phyloP scores from a whole-genome alignment of 1,139 yeast genomes.

The Sugiyamaella xylanicola region DNA sequence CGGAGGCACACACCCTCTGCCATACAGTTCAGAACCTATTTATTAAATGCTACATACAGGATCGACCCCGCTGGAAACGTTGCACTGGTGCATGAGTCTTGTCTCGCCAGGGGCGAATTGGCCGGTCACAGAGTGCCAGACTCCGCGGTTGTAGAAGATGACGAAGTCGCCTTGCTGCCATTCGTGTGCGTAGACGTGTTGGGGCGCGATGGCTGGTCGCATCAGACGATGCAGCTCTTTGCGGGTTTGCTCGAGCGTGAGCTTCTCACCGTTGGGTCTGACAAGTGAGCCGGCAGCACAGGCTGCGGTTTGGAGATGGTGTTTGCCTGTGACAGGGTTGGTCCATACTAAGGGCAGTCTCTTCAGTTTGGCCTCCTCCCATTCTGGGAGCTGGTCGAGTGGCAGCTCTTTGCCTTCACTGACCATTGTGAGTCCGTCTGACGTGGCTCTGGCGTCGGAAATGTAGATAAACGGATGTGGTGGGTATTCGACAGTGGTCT shows the following conservation, averaged over 20 bases:
- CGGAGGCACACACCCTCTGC: background rate
- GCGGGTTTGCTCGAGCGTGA: conserved; percentile 72
- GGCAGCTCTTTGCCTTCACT: conserved; percentile 72
- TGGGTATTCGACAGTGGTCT: conserved; percentile 79
- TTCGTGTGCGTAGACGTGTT: conserved; percentile 72
- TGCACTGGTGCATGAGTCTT: conserved; percentile 90
- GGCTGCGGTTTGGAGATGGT: conserved; percentile 82
- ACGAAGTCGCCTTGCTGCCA: conserved; percentile 86
- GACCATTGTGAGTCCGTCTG: conserved; percentile 84
- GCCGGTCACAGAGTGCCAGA: conserved; percentile 89
- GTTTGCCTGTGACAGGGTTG: conserved; percentile 81
- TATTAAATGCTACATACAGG: conserved; percentile 45
- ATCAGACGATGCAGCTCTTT: conserved; percentile 66
- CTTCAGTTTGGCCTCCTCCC: conserved; percentile 79
- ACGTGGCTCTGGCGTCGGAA: conserved; percentile 75
- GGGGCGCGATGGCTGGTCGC: conserved; percentile 84
- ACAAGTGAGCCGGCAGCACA: conserved; percentile 76
- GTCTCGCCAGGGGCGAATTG: conserved; percentile 76
- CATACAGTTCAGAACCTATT: background rate
- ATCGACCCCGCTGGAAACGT: conserved; percentile 78
- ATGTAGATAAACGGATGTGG: conserved; percentile 90
- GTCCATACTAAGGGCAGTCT: conserved; percentile 87
- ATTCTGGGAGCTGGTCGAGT: conserved; percentile 68
- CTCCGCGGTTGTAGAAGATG: conserved; percentile 82
- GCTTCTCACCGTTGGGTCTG: conserved; percentile 55